Evolutionary conservation across 2,329 filamentous ascomycete species (phyloP).

Genomic region (Madurella mycetomatis): DNA sequence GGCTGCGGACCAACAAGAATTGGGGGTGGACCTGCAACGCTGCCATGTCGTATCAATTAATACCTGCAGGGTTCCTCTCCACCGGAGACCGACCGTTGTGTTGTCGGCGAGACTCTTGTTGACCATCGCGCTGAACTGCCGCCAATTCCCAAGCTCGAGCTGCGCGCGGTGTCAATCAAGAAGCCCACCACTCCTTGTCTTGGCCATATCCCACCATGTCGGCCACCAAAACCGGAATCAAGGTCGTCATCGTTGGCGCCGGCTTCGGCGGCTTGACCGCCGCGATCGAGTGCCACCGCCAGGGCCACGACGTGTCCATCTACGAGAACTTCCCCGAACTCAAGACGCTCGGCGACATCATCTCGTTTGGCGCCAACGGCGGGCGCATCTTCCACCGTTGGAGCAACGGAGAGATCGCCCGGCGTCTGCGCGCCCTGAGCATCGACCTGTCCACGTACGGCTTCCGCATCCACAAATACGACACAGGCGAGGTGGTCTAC

Average conservation of each 20-base stretch:
- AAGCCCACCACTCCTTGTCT: too few species aligned
- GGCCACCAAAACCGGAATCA: slow-evolving; percentile 43
- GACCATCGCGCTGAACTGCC: background rate
- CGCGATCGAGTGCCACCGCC: slow-evolving; percentile 58
- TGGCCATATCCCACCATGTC: slow-evolving; percentile 14
- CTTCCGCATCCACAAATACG: slow-evolving; percentile 59
- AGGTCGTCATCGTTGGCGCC: slow-evolving; percentile 47
- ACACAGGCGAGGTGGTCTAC: slow-evolving; percentile 55
- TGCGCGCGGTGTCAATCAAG: too few species aligned
- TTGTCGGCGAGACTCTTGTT: background rate
- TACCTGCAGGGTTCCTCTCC: background rate
- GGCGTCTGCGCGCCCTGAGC: slow-evolving; percentile 44
- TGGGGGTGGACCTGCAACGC: background rate
- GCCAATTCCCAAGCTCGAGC: too few species aligned
- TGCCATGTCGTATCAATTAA: background rate
- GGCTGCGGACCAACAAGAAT: too few species aligned
- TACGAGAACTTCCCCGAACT: slow-evolving; percentile 56
- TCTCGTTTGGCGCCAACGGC: slow-evolving; percentile 57
- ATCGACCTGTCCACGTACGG: slow-evolving; percentile 51
- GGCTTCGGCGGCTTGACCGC: slow-evolving; percentile 60
- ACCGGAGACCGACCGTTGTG: background rate
- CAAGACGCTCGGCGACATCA: slow-evolving; percentile 58
- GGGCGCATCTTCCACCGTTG: slow-evolving; percentile 59
- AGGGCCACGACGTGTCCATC: slow-evolving; percentile 55
- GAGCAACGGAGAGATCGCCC: slow-evolving; percentile 45